These are phyloP conservation scores for Hydrangea macrophylla DNA, from an alignment of 148 eudicot species.

Conservation along the genomic window DNA sequence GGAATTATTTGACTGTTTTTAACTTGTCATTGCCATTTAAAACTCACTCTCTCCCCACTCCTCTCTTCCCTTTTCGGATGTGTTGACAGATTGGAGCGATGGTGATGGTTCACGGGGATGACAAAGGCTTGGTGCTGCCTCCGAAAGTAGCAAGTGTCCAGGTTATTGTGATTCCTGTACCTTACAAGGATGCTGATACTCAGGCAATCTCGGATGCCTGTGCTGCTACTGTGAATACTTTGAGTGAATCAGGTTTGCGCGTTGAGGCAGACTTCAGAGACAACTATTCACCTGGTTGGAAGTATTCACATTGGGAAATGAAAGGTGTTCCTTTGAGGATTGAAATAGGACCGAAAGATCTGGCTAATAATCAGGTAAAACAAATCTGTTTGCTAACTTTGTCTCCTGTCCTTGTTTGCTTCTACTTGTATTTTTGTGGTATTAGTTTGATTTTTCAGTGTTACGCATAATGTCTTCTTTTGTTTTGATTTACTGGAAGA, in stretches of 20 bases:
- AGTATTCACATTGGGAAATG: conserved; percentile 98
- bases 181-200: conserved; percentile 87
- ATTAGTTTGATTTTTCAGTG: background rate
- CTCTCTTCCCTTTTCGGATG: too few relatives aligned
- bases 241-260: conserved; percentile 68
- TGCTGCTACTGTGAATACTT: conserved; percentile 46
- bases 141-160: conserved; percentile 93
- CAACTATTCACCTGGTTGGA: conserved; percentile 99
- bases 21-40: too few relatives aligned
- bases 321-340: conserved; percentile 97
- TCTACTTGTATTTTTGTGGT: background rate
- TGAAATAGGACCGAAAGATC: conserved; percentile 97
- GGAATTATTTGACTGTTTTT: too few relatives aligned
- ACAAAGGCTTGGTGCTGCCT: conserved; percentile 94
- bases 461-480: background rate
- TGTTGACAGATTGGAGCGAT: conserved; percentile 99
- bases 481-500: background rate
- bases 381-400: conserved; percentile 3
- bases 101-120: conserved; percentile 99
- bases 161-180: conserved; percentile 90
- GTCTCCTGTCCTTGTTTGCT: background rate
- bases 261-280: conserved; percentile 83
- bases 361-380: conserved; percentile 81
- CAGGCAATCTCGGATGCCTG: conserved; percentile 78
- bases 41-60: too few relatives aligned